Evolutionary conservation across 441 rosid species (phyloP), one percentile per base, ranked within the genome.

Genomic region (Gossypium lobatum): DNA sequence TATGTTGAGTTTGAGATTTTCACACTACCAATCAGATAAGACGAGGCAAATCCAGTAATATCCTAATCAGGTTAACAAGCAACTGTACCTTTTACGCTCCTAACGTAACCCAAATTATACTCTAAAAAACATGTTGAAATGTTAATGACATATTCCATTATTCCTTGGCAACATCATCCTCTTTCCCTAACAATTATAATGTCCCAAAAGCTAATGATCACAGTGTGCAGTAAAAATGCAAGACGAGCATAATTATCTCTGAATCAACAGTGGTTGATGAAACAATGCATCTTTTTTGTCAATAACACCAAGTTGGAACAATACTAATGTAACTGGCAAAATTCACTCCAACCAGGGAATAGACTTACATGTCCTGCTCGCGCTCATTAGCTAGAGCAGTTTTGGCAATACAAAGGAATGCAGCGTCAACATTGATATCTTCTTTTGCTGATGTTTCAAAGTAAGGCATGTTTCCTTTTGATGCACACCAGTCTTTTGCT

Each of bases 361-460:
- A 20, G 34, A 17, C 98, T 73, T 82, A 92, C 97, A 95, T 95
- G 89, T 92, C 97, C 54, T 92, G 98, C 46, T 88, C 97, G 37
- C 74, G 83, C 74, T 89, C 97, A 65, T 87, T 92, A 8, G 96
- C 92, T 55, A 95, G 76, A 75, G 98, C 96, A 85, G 89, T 78
- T 84, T 87, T 92, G 37, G 97, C 93, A 71, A 95, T 86, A 80
- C 85, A 82, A 67, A 89, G 79, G 83, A 95, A 95, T 1, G 97
- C 85, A 48, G 87, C 87, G 82, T 95, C 98, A 58, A 95, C 94
- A 78, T 95, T 93, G 86, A 83, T 79, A 82, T 93, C 93, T 81
- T 95, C 98, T 85, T 95, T 95, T 53, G 98, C 98, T 16, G 97
- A 95, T 68, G 97, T 95, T 84, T 95, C 98, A 74, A 83, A 90